A percentile compares a stretch with the other conserved stretches of the same genome.
phyloP scores from a whole-genome alignment of 1,284 basidiomycete genomes.

The Leccinum fuscescens region DNA sequence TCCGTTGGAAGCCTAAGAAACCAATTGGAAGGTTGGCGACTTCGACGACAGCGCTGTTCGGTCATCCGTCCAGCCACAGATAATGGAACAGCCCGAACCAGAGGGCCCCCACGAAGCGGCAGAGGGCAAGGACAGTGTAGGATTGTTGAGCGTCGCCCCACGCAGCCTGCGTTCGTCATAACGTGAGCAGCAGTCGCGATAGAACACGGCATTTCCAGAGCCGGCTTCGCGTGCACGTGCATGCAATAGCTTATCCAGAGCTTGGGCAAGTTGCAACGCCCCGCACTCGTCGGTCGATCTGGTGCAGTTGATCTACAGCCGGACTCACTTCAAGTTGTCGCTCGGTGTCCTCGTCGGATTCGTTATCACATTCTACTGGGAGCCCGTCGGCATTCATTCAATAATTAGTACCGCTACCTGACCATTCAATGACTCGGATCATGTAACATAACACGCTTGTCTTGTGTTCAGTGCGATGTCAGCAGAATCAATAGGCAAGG shows the following conservation, averaged over 20 bases:
- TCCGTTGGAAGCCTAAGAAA: neutral
- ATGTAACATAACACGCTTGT: too few relatives aligned
- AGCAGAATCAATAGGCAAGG: too few relatives aligned
- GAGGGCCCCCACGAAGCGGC: conserved; percentile 57
- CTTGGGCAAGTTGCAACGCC: conserved; percentile 46
- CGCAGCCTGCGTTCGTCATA: conserved; percentile 57
- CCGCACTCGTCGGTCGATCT: conserved; percentile 61
- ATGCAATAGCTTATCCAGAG: conserved; percentile 63
- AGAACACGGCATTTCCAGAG: conserved; percentile 43
- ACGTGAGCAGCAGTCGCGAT: conserved; percentile 42
- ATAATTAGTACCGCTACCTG: too few relatives aligned
- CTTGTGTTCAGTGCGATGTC: too few relatives aligned
- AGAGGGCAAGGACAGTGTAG: conserved; percentile 71
- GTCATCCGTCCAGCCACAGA: conserved; percentile 29
- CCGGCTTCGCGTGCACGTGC: conserved; percentile 47
- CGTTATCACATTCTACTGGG: conserved; percentile 47
- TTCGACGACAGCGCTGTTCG: neutral
- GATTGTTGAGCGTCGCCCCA: conserved; percentile 48
- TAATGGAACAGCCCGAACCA: conserved; percentile 52
- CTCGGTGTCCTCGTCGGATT: conserved; percentile 44
- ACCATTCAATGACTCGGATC: too few relatives aligned
- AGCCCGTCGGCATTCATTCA: conserved; percentile 40
- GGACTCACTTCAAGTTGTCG: conserved; percentile 50
- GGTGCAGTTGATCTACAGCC: conserved; percentile 44
- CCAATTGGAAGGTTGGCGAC: neutral